phyloP scores from a whole-genome alignment of 148 eudicot species.

The Beta vulgaris region DNA sequence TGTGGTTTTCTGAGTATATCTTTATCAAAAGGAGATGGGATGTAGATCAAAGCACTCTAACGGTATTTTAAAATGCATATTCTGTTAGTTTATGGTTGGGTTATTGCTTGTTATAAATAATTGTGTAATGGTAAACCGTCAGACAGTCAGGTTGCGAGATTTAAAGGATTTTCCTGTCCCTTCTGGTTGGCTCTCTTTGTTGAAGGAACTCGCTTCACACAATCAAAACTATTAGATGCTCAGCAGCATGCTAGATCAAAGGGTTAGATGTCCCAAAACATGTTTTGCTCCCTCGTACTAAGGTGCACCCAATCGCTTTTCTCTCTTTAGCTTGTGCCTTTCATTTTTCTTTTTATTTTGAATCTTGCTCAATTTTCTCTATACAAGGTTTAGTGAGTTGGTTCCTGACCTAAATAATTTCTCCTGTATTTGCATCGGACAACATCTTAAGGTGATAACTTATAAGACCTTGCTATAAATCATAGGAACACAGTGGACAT shows the following conservation, averaged over 20 bases:
- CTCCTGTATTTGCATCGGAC: no score
- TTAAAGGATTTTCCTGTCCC: slow-evolving; percentile 62
- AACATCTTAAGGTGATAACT: background rate
- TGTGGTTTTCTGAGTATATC: slow-evolving; percentile 94
- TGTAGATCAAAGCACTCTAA: slow-evolving; percentile 69
- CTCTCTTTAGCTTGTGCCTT: background rate
- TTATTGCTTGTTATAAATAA: background rate
- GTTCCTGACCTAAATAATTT: no score
- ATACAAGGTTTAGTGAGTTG: background rate
- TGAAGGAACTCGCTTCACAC: slow-evolving; percentile 73
- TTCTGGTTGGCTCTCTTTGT: slow-evolving; percentile 65
- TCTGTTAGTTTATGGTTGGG: background rate
- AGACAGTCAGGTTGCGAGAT: slow-evolving; percentile 51
- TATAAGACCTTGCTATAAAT: background rate
- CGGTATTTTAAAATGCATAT: slow-evolving; percentile 40
- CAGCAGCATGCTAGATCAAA: slow-evolving; percentile 56
- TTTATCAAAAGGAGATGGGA: slow-evolving; percentile 93
- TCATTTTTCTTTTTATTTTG: background rate
- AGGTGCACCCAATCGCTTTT: slow-evolving; percentile 34
- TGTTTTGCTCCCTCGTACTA: slow-evolving; percentile 72
- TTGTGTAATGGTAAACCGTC: background rate
- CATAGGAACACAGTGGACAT: background rate
- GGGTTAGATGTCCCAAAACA: slow-evolving; percentile 54
- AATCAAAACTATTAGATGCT: slow-evolving; percentile 56
- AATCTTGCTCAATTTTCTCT: background rate